These are phyloP conservation scores for Mycena venus DNA, from an alignment of 768 basidiomycete genomes.

Conservation along the genomic window DNA sequence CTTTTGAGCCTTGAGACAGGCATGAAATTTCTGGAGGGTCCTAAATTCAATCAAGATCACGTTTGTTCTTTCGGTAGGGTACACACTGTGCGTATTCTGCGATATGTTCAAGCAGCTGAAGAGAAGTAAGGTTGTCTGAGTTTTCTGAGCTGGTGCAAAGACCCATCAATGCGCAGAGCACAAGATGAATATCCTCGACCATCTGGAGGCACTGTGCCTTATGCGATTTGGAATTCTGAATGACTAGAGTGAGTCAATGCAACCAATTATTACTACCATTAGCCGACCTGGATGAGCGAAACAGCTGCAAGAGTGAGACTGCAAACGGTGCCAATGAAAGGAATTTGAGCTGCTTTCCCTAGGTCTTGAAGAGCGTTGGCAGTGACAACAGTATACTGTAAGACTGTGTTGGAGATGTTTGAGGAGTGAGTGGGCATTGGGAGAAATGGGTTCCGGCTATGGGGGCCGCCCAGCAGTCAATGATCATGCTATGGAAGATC, in stretches of 20 bases:
- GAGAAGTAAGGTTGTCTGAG: not conserved
- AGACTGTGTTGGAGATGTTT: not conserved
- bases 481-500: too few relatives aligned
- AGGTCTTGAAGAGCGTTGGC: not conserved
- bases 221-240: not conserved
- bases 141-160: not conserved
- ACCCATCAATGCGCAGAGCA: not conserved
- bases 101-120: not conserved
- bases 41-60: not conserved
- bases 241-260: not conserved
- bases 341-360: not conserved
- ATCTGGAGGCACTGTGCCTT: not conserved
- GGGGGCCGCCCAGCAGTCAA: too few relatives aligned
- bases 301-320: not conserved
- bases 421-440: not conserved
- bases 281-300: not conserved
- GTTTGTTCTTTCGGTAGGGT: not conserved
- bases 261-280: too few relatives aligned
- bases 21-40: not conserved
- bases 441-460: too few relatives aligned
- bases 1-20: not conserved
- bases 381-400: not conserved
- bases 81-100: not conserved
- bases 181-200: not conserved
- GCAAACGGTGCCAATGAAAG: not conserved